Base-by-base conservation (phyloP, 805 yeast species). In the Wickerhamomyces queroliae region DNA sequence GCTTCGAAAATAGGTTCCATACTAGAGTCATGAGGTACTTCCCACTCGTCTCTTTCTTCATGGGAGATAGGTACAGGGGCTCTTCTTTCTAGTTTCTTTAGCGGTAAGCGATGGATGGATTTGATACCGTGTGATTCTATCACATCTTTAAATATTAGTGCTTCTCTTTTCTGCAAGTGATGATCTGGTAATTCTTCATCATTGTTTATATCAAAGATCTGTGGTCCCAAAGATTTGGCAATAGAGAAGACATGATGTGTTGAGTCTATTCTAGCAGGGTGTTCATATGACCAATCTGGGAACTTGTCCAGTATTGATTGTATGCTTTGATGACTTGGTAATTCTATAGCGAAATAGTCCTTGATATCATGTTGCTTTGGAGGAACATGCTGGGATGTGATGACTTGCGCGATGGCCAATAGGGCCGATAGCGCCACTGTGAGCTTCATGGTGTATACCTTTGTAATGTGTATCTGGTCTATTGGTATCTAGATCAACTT, bases 221-320 rank as follows among this genome's bases (percentile, higher is more conserved):
- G 46, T 4, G 46, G 50, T 22, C 38, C 39, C 16, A 7, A 24
- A 33, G 37, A 26, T 47, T 73, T 73, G 24, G 58, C 46, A 21
- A 74, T 56, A 8, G 91, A 83, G 50, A 86, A 83, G 12, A 87
- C 83, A 55, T 73, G 78, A 55, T 80, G 81, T 44, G 78, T 67
- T 18, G 74, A 78, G 18, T 79, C 55, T 0, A 82, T 83, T 27
- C 80, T 68, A 3, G 78, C 75, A 19, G 66, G 72, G 55, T 84
- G 86, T 56, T 87, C 95, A 51, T 64, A 85, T 7, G 48, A 50
- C 73, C 82, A 72, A 13, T 55, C 55, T 4, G 73, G 68, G 54
- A 72, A 69, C 12, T 50, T 36, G 1, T 49, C 26, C 11, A 61
- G 51, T 37, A 82, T 19, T 1, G 30, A 29, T 7, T 46, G 67